phyloP scores from a whole-genome alignment of 2,329 filamentous ascomycete genomes.

The Fusarium graminum region DNA sequence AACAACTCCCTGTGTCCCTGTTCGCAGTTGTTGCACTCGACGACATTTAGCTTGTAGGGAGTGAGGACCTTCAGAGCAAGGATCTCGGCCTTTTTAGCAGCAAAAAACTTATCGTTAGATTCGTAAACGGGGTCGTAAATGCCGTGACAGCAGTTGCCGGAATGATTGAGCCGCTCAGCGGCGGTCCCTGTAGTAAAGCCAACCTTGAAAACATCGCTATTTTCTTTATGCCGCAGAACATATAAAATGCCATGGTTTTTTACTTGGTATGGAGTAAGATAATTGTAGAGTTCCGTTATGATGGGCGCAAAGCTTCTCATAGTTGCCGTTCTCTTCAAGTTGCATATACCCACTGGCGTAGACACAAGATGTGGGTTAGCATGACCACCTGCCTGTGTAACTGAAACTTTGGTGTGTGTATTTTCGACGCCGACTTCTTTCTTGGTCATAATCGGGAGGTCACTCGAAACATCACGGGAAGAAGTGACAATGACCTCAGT shows the following conservation, averaged over 20 bases:
- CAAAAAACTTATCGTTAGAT: constrained; percentile 6
- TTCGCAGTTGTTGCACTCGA: constrained; percentile 11
- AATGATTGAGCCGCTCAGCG: background rate
- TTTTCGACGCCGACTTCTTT: background rate
- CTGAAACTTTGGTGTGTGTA: background rate
- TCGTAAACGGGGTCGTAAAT: constrained; percentile 14
- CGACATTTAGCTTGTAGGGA: background rate
- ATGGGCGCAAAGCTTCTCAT: constrained; percentile 9
- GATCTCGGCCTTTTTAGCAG: constrained; percentile 20
- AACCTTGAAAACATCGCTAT: constrained; percentile 20
- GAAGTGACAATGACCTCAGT: background rate
- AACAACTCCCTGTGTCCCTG: constrained; percentile 25
- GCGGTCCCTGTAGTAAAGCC: constrained; percentile 19
- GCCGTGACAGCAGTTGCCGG: constrained; percentile 23
- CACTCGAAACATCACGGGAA: background rate
- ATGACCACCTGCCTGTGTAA: background rate
- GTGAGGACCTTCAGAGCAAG: constrained; percentile 13
- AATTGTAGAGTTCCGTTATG: constrained; percentile 1
- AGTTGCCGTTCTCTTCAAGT: constrained; percentile 16
- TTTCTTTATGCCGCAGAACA: constrained; percentile 11
- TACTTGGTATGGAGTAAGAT: background rate
- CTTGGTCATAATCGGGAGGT: background rate
- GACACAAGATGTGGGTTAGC: background rate
- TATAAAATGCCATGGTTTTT: constrained; percentile 15
- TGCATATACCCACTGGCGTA: constrained; percentile 6